These are phyloP conservation scores for Picea abies DNA, from an alignment of 83 land plant genomes.

Conservation along the genomic window DNA sequence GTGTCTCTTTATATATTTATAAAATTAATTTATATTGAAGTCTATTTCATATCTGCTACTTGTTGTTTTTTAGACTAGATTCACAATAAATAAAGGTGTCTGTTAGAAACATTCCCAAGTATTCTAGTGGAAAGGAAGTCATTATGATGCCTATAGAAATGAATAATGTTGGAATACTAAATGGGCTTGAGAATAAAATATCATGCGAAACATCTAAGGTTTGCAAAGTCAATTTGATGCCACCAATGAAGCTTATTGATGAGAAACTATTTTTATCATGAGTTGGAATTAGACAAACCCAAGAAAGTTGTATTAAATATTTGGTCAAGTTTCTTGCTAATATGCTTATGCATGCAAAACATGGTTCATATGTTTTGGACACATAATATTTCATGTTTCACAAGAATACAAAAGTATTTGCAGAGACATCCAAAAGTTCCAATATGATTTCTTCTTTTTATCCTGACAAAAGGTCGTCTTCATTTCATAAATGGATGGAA, in stretches of 20 bases:
- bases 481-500: too few relatives aligned
- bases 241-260: not conserved
- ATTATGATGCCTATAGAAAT: too few relatives aligned
- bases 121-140: too few relatives aligned
- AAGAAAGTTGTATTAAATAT: too few relatives aligned
- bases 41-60: too few relatives aligned
- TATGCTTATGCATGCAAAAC: not conserved
- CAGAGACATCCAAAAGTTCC: too few relatives aligned
- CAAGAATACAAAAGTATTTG: not conserved
- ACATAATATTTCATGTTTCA: conserved; percentile 74
- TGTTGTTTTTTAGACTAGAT: not conserved
- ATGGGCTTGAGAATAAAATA: conserved; percentile 85
- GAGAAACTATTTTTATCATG: not conserved
- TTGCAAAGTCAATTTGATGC: not conserved
- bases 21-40: too few relatives aligned
- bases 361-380: conserved; percentile 83
- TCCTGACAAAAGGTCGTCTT: too few relatives aligned
- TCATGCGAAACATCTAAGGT: conserved; percentile 93
- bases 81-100: not conserved
- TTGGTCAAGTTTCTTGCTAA: not conserved
- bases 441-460: too few relatives aligned
- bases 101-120: conserved; percentile 57
- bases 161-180: too few relatives aligned
- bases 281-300: not conserved
- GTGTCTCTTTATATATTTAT: too few relatives aligned